Evolutionary conservation across 2,329 filamentous ascomycete genomes (phyloP).

Genomic region (Iodosphaeria phyllophila): DNA sequence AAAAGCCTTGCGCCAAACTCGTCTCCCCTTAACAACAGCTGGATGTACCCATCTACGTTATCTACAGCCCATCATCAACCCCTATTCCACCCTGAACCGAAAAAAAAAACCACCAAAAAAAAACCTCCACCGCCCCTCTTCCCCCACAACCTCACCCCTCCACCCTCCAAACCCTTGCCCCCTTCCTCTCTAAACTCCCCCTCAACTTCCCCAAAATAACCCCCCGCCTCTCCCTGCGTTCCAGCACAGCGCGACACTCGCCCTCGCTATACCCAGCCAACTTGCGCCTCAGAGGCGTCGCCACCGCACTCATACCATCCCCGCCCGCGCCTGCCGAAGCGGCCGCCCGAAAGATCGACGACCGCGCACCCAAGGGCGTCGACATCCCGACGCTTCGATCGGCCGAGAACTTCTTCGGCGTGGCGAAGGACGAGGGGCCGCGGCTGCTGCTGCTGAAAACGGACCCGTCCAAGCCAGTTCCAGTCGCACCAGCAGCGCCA

Average conservation of each 20-base stretch:
- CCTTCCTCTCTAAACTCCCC: constrained; percentile 27
- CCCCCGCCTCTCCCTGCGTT: constrained; percentile 31
- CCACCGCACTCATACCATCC: constrained; percentile 8
- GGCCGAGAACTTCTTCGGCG: constrained; percentile 17
- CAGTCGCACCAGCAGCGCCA: constrained; percentile 15
- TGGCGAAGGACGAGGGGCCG: constrained; percentile 19
- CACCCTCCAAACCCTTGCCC: constrained; percentile 29
- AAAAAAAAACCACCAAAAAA: too few species aligned
- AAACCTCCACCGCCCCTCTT: too few species aligned
- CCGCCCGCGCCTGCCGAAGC: constrained; percentile 20
- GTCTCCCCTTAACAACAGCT: too few species aligned
- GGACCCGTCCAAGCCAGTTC: too few species aligned
- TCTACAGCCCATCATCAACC: too few species aligned
- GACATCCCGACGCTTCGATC: constrained; percentile 18
- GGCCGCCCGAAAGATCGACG: constrained; percentile 20
- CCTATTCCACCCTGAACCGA: too few species aligned
- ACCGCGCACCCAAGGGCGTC: constrained; percentile 19
- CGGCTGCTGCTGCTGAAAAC: constrained; percentile 21
- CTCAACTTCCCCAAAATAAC: constrained; percentile 33
- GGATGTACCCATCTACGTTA: too few species aligned
- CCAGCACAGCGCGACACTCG: constrained; percentile 37
- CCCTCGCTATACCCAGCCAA: constrained; percentile 38
- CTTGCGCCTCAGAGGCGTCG: constrained; percentile 38
- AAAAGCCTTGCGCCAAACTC: too few species aligned
- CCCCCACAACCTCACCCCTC: too few species aligned